Percentiles rank a stretch among this genome's conserved stretches.
Evolutionary conservation across 2,329 filamentous ascomycete genomes (phyloP).

Genomic region (Xylaria sp.): DNA sequence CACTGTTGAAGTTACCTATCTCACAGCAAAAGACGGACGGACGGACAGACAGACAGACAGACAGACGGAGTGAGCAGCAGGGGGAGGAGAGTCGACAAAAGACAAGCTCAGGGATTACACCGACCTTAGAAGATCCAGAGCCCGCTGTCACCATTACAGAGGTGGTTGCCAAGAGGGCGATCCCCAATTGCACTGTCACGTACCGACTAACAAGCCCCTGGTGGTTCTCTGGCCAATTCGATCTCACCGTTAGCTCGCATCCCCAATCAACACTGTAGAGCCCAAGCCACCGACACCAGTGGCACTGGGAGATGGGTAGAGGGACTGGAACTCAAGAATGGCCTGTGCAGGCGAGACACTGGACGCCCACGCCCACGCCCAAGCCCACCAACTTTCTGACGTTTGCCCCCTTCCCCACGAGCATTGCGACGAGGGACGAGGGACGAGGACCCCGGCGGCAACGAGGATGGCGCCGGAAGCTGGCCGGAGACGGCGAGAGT

Average conservation of each 20-base stretch:
- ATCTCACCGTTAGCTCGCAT: constrained; percentile 46
- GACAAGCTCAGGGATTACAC: constrained; percentile 46
- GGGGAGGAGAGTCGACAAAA: constrained; percentile 34
- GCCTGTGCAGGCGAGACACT: constrained; percentile 36
- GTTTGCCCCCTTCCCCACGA: constrained; percentile 7
- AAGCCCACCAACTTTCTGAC: constrained; percentile 14
- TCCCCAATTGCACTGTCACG: constrained; percentile 45
- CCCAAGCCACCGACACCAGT: constrained; percentile 32
- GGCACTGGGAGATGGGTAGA: constrained; percentile 24
- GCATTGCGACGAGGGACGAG: constrained; percentile 2
- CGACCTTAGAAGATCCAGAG: constrained; percentile 47
- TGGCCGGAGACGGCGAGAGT: constrained; percentile 7
- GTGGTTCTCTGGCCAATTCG: constrained; percentile 43
- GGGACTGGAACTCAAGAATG: constrained; percentile 29
- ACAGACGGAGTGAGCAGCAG: neutral
- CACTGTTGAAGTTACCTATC: constrained; percentile 8
- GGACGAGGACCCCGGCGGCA: neutral
- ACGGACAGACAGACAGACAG: constrained; percentile 2
- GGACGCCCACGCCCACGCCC: constrained; percentile 32
- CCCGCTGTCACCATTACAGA: constrained; percentile 48
- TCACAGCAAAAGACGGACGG: neutral
- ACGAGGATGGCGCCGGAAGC: constrained; percentile 11
- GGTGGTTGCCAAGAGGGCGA: constrained; percentile 43
- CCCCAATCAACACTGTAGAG: constrained; percentile 35
- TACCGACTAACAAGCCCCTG: constrained; percentile 39